Percentiles rank a stretch among this genome's conserved stretches.
Conservation (phyloP, 352 stramenopile genomes). For the Phytopythium chamaehyphon region DNA sequence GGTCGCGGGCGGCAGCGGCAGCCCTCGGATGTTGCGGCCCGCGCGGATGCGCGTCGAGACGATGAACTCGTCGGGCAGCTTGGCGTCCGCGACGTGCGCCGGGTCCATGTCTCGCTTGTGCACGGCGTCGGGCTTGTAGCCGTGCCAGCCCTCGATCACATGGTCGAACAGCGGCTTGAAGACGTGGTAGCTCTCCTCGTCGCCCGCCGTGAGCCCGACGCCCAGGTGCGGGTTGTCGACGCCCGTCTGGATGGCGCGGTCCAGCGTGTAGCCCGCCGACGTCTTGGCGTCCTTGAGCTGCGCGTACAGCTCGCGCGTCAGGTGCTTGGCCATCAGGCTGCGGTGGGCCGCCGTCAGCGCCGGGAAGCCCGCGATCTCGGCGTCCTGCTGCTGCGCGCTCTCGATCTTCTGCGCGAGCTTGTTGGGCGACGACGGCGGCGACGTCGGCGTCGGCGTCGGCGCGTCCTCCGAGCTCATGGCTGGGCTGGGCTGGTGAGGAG, state of each 20-base stretch:
- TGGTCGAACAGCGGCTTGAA: slow-evolving; percentile 77
- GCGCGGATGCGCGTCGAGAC: slow-evolving; percentile 79
- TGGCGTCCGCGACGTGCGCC: slow-evolving; percentile 54
- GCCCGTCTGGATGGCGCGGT: slow-evolving; percentile 70
- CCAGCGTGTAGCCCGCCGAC: slow-evolving; percentile 67
- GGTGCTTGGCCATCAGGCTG: slow-evolving; percentile 68
- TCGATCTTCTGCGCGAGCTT: slow-evolving; percentile 82
- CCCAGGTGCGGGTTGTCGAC: slow-evolving; percentile 77
- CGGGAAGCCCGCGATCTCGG: slow-evolving; percentile 62
- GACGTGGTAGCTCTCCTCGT: slow-evolving; percentile 67
- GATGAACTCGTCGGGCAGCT: slow-evolving; percentile 70
- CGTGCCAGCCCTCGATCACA: slow-evolving; percentile 69
- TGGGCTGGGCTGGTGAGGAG: not conserved
- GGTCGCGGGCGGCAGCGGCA: slow-evolving; percentile 79
- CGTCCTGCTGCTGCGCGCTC: slow-evolving; percentile 62
- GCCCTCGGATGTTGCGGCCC: slow-evolving; percentile 76
- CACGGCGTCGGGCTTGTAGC: slow-evolving; percentile 51
- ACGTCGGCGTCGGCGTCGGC: slow-evolving; percentile 7
- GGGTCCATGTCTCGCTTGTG: slow-evolving; percentile 76
- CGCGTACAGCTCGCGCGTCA: slow-evolving; percentile 64
- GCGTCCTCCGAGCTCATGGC: slow-evolving; percentile 33
- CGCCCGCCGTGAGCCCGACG: slow-evolving; percentile 50
- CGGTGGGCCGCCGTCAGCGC: slow-evolving; percentile 70
- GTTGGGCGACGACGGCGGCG: slow-evolving; percentile 57
- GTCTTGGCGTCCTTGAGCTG: slow-evolving; percentile 63